phyloP scores from a whole-genome alignment of 352 stramenopile genomes.

The Pythium aquatile region DNA sequence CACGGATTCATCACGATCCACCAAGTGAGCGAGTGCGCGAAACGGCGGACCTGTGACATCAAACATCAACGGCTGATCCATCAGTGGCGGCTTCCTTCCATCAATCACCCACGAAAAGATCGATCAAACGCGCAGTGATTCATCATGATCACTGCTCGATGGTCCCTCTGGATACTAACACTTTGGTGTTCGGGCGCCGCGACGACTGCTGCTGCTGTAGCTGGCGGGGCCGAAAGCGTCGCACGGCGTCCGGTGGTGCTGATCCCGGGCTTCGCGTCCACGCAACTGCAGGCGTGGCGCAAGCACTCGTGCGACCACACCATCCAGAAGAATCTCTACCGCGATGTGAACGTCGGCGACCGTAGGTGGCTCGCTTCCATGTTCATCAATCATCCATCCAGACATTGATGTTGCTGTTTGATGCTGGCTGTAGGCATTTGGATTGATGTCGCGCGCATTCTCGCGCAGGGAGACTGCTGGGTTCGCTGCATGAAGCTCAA shows the following conservation, averaged over 20 bases:
- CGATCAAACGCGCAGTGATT: not conserved
- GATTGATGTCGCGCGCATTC: conserved; percentile 67
- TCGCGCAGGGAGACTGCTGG: conserved; percentile 79
- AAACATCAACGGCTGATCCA: not conserved
- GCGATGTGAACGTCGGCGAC: conserved; percentile 74
- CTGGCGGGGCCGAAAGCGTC: conserved; percentile 2
- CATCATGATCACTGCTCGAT: not conserved
- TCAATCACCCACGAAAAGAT: not conserved
- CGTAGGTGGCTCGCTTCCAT: conserved; percentile 32
- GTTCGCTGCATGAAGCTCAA: conserved; percentile 74
- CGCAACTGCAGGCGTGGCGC: conserved; percentile 75
- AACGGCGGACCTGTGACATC: not conserved
- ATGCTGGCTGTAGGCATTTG: conserved; percentile 43
- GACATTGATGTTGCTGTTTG: not conserved
- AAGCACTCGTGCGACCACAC: conserved; percentile 49
- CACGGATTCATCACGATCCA: conserved; percentile 6
- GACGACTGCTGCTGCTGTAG: not conserved
- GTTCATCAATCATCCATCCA: not conserved
- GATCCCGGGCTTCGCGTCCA: conserved; percentile 75
- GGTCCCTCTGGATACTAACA: not conserved
- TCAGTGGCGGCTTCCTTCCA: not conserved
- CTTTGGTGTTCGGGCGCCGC: not conserved
- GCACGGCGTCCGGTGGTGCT: conserved; percentile 61
- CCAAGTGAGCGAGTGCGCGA: not conserved
- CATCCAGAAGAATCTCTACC: conserved; percentile 78